A percentile compares a stretch with the other conserved stretches of the same genome.
These are phyloP conservation scores for Rhodotorula diobovata DNA, from an alignment of 768 basidiomycete genomes.

Conservation along the genomic window DNA sequence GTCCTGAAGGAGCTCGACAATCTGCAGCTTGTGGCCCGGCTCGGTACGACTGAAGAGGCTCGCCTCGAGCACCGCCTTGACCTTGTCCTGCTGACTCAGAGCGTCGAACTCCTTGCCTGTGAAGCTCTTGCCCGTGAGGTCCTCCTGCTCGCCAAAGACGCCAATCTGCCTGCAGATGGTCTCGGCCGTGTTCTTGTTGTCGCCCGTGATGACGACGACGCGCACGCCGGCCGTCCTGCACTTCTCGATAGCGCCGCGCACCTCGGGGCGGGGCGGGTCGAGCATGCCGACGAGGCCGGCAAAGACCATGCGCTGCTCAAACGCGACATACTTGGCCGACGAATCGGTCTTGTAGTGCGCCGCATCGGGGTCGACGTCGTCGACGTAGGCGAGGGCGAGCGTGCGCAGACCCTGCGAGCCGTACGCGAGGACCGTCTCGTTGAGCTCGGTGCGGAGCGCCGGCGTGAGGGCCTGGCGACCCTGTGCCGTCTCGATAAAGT, in stretches of 20 bases:
- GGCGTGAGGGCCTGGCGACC: constrained; percentile 57
- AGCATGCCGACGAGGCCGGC: constrained; percentile 96
- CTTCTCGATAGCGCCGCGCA: constrained; percentile 74
- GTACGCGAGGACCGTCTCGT: constrained; percentile 65
- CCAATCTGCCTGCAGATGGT: constrained; percentile 95
- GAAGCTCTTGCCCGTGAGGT: constrained; percentile 89
- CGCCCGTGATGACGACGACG: constrained; percentile 95
- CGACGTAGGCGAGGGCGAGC: constrained; percentile 81
- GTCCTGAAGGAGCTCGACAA: constrained; percentile 88
- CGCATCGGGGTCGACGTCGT: constrained; percentile 69
- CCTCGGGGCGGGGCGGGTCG: constrained; percentile 94
- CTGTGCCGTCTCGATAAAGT: constrained; percentile 59
- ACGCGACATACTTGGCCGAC: constrained; percentile 74
- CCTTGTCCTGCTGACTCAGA: constrained; percentile 71
- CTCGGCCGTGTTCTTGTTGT: constrained; percentile 96
- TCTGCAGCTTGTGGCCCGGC: constrained; percentile 86
- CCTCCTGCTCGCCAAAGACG: constrained; percentile 68
- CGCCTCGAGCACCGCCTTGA: constrained; percentile 78
- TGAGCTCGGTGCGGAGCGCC: constrained; percentile 58
- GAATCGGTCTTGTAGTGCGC: constrained; percentile 75
- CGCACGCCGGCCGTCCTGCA: constrained; percentile 90
- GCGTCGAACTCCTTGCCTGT: constrained; percentile 88
- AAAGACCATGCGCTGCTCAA: constrained; percentile 87
- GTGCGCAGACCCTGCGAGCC: constrained; percentile 79
- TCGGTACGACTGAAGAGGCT: constrained; percentile 90